Evolutionary conservation across 495 filamentous ascomycete genomes (phyloP), one percentile per base, ranked within the genome.

Genomic region (Hapsidospora chrysogenum): DNA sequence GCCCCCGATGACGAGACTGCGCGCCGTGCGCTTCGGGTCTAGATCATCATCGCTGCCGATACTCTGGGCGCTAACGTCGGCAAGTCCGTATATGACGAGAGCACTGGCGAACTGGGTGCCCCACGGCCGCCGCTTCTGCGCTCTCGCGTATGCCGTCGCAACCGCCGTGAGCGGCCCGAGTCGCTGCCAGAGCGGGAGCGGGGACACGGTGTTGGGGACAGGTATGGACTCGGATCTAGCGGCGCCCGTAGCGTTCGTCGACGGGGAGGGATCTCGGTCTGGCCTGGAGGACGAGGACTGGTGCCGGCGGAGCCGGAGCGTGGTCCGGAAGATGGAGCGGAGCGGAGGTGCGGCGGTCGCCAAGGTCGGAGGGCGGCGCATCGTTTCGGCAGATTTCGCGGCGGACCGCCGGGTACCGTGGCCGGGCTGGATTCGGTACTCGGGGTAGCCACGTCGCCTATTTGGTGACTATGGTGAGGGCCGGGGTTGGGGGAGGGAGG

Each of bases 11-110:
- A 70, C 47, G 52, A 92, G 45, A 40, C 83, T 74, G 35, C 85
- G 60, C 34, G 67, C 50, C 9, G 82, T 89, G 38, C 82, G 63
- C 38, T 53, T 59, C 7, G 78, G 72, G 45, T 83, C 78, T 48
- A 89, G 87, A 9, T 64, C 61, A 45, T 60, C 58, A 5, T 60
- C 66, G 35, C 63, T 60, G 17, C 17, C 25, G 31, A 76, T 68
- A 18, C 48, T 54, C 53, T 95, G 86, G 37, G 85, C 83, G 41
- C 74, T 75, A 42, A 92, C 42, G 51, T 95, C 86, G 10, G 84
- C 83, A 27, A 69, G 69, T 11, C 80, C 60, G 50, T 85, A 93
- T 33, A 93, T 79, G 10, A 81, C 61, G 21, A 94, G 53, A 29
- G 79, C 70, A 42, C 72, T 84, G 40, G 60, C 58, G 41, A 92